Base-by-base conservation (phyloP, 495 filamentous ascomycete species). In the Thozetella sp. region DNA sequence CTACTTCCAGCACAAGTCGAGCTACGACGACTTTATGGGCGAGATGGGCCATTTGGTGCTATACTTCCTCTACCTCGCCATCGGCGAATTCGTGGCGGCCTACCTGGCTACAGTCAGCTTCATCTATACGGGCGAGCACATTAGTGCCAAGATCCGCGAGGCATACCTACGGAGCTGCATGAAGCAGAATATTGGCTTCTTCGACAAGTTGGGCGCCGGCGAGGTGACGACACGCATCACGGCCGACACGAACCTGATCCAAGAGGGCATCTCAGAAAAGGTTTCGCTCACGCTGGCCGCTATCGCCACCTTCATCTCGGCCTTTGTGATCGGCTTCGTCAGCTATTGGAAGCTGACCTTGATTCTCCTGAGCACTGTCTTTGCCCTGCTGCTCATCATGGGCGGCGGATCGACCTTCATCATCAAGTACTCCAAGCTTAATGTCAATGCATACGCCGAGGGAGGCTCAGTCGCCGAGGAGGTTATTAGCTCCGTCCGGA, bases 171-270 rank as follows among this genome's bases (percentile, higher is more conserved):
- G 83, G 59, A 91, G 91, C 50, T 93, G 93, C 65, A 79, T 97
- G 78, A 85, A 87, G 45, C 93, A 97, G 69, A 97, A 97, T 72
- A 92, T 97, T 68, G 93, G 86, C 53, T 96, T 92, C 69, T 97
- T 96, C 71, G 93, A 97, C 68, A 93, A 91, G 65, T 84, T 95
- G 22, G 93, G 93, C 53, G 90, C 93, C 25, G 93, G 93, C 61
- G 93, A 96, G 76, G 91, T 97, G 60, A 96, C 93, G 0, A 97
- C 93, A 1, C 86, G 93, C 56, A 96, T 97, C 67, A 97, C 93
- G 2, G 85, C 91, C 50, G 93, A 97, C 72, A 95, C 92, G 54
- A 95, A 96, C 66, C 72, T 93, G 51, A 87, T 97, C 56, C 93
- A 96, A 68, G 90, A 94, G 62, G 93, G 91, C 57, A 87, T 97